These are phyloP conservation scores for Conidiobolus incongruus DNA, from an alignment of 371 early-diverging fungal species.

Conservation along the genomic window DNA sequence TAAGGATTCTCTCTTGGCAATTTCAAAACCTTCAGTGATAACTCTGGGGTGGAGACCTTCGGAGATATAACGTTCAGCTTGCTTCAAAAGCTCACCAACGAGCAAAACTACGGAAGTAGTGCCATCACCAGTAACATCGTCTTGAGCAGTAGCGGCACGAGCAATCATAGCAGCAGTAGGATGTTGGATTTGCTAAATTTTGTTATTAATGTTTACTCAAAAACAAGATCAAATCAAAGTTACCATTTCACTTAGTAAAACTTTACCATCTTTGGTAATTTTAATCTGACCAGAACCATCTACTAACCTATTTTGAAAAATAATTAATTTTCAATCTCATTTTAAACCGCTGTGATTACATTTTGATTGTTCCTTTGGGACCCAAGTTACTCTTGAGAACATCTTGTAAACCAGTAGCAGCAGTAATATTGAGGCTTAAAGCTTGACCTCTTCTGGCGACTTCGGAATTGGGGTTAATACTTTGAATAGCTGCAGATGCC, in stretches of 20 bases:
- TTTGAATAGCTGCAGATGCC: conserved; percentile 55
- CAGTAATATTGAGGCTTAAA: conserved; percentile 88
- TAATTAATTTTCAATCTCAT: not conserved
- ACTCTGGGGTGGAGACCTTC: conserved; percentile 96
- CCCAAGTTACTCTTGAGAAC: conserved; percentile 94
- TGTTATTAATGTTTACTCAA: not conserved
- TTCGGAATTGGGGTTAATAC: conserved; percentile 94
- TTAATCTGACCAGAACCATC: conserved; percentile 90
- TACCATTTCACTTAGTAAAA: conserved; percentile 93
- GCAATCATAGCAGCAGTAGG: conserved; percentile 99
- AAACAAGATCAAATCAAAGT: not conserved
- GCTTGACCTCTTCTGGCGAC: conserved; percentile 97
- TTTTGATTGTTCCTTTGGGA: conserved; percentile 98
- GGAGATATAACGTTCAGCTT: conserved; percentile 82
- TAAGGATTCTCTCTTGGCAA: conserved; percentile 86
- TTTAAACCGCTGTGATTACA: conserved; percentile 22
- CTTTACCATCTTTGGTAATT: conserved; percentile 95
- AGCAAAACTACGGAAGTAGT: conserved; percentile 93
- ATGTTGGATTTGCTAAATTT: conserved; percentile 90
- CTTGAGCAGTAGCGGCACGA: conserved; percentile 95
- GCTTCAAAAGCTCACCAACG: conserved; percentile 91
- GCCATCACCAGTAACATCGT: conserved; percentile 98
- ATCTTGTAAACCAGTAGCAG: conserved; percentile 87
- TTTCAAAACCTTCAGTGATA: conserved; percentile 90
- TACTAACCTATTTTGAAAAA: conserved; percentile 50